Evolutionary conservation across 2,329 filamentous ascomycete genomes (phyloP).

Genomic region (Ophiostoma triangulosporum): DNA sequence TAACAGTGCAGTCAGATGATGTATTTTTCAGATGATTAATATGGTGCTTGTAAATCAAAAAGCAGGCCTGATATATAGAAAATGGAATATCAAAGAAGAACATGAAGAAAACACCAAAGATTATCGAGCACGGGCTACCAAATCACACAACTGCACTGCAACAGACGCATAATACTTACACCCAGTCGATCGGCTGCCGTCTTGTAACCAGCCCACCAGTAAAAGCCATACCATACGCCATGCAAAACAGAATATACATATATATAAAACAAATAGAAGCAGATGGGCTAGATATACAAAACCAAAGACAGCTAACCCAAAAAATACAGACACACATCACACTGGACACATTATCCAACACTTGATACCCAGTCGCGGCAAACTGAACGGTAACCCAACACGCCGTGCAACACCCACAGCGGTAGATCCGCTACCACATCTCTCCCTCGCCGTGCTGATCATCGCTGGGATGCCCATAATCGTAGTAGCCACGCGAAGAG

Average conservation of each 20-base stretch:
- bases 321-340: no score
- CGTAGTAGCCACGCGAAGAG: conserved; percentile 14
- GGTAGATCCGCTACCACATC: background rate
- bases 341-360: background rate
- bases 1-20: no score
- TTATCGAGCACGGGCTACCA: background rate
- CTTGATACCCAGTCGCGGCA: no score
- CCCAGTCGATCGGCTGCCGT: background rate
- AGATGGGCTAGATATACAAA: background rate
- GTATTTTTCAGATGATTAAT: no score
- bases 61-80: no score
- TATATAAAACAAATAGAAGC: background rate
- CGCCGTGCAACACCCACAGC: background rate
- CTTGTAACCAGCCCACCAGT: background rate
- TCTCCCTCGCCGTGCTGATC: conserved; percentile 11
- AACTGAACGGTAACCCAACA: background rate
- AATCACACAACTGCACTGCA: background rate
- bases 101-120: no score
- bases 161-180: background rate
- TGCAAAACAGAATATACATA: background rate
- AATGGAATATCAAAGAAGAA: no score
- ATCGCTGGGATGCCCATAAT: conserved; percentile 14
- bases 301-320: background rate
- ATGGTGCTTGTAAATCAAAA: no score
- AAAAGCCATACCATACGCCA: background rate